Base-by-base conservation (phyloP, 2,329 filamentous ascomycete genomes). In the Chaetomium sp. region DNA sequence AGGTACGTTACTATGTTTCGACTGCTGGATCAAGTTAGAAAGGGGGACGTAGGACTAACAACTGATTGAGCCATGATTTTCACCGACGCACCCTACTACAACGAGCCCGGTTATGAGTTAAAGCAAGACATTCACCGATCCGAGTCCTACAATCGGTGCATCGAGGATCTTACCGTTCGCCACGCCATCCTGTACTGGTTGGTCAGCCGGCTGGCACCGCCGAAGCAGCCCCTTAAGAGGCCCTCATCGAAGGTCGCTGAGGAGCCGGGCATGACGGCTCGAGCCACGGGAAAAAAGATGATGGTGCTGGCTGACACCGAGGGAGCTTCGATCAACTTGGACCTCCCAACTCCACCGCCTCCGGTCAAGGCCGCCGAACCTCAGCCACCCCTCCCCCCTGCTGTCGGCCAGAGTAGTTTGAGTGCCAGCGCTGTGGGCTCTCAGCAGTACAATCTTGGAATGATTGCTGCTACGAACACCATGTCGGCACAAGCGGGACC, bases 11-110 rank as follows among this genome's bases (percentile, higher is more conserved):
- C 12, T 5, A 9, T 12, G 5, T 12, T 14, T 9, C 9, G 3
- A 4, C 19, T 14, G 2, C 19, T 45, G 12, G 12, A 37, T 19
- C 6, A 32, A 9, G 37, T 6, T 9, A 27, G 10, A 46, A 40
- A 10, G 8, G 14, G 40, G 55, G 5, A 53, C 35, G 1, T 47
- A 2, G 19, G 27, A 7, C 45, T 33, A 64, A 27, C 19, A 27
- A 27, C 19, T 27, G 19, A 27, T 27, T 27, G 19, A 27, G 64
- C 73, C 35, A 80, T 83, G 79, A 75, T 83, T 19, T 72, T 84
- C 48, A 79, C 74, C 59, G 74, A 76, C 12, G 61, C 79, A 49
- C 80, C 80, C 1, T 78, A 70, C 64, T 77, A 74, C 69, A 83
- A 82, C 63, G 79, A 83, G 64, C 80, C 80, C 0, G 75, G 72